A percentile compares a stretch with the other conserved stretches of the same genome.
These are phyloP conservation scores for Candida caryicola DNA, from an alignment of 805 yeast species.

Conservation along the genomic window DNA sequence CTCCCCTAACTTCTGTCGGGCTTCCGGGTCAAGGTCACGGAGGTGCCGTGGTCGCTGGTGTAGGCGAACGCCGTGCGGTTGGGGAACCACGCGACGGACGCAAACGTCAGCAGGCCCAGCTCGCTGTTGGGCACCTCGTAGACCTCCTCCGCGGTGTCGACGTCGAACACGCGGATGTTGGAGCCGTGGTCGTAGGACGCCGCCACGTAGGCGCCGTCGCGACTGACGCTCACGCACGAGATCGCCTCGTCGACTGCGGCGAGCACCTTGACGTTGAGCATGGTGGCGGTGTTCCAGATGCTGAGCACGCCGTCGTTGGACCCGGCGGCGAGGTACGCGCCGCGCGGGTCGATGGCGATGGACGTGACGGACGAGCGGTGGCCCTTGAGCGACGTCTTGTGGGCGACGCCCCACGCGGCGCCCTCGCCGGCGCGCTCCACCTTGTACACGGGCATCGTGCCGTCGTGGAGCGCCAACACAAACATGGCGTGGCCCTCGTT, in stretches of 20 bases:
- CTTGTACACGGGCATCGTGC: slow-evolving; percentile 34
- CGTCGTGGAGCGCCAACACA: slow-evolving; percentile 45
- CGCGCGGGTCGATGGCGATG: slow-evolving; percentile 51
- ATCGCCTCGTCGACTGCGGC: slow-evolving; percentile 45
- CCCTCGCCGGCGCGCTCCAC: slow-evolving; percentile 4
- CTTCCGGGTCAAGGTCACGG: slow-evolving; percentile 22
- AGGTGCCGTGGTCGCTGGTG: slow-evolving; percentile 29
- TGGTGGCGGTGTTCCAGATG: slow-evolving; percentile 44
- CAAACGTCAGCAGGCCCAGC: slow-evolving; percentile 26
- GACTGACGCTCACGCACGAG: slow-evolving; percentile 34
- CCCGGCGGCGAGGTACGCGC: slow-evolving; percentile 50
- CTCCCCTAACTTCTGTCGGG: slow-evolving; percentile 2
- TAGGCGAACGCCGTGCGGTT: slow-evolving; percentile 29
- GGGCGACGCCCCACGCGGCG: slow-evolving; percentile 4
- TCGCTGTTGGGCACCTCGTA: slow-evolving; percentile 29
- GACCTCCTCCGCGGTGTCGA: slow-evolving; percentile 24
- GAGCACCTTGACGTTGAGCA: slow-evolving; percentile 36
- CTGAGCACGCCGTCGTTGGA: slow-evolving; percentile 56
- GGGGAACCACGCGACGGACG: slow-evolving; percentile 35
- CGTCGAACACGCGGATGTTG: slow-evolving; percentile 41
- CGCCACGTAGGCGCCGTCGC: slow-evolving; percentile 47
- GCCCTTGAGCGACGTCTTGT: slow-evolving; percentile 25
- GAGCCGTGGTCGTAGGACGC: slow-evolving; percentile 43
- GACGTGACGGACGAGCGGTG: slow-evolving; percentile 52
- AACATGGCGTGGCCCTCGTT: slow-evolving; percentile 35